Base-by-base conservation (phyloP, 306 rosid species). In the Boehmeria nivea region DNA sequence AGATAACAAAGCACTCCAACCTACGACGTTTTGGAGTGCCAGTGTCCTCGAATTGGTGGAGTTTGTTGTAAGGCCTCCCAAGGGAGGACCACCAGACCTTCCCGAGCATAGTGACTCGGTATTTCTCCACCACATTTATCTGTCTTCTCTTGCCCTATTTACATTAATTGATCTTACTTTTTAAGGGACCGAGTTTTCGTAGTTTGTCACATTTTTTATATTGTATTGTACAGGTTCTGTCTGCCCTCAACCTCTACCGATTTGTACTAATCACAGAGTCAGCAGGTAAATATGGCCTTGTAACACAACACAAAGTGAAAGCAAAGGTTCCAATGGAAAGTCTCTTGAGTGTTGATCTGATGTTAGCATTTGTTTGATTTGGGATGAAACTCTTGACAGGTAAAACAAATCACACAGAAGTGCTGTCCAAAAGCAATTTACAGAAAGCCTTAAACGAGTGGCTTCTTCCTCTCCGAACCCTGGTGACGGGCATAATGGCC, bases 211-310 rank as follows among this genome's bases (percentile, higher is more conserved):
- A 68, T 44, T 7, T n/a, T 20, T 12, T 40, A 13, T 62, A 14
- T 19, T 4, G 8, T 46, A 34, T 62, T 11, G 22, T 15, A 19
- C 87, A 91, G 96, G 85, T 84, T 72, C 77, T 81, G 47, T 77
- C 95, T 27, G 99, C 86, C 8, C 99, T 91, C 74, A 91, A 87
- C 72, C 68, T 91, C 21, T 85, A 91, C 89, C 72, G 95, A 64
- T 87, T 78, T 60, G 66, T 78, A 33, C 68, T 84, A 58, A 80
- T 87, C 76, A 81, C 89, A 45, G 96, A 91, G 79, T 78, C 86
- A 38, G 56, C 85, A 69, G 87, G 99, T 91, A 78, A 26, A 28
- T 3, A 15, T 42, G 6, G 6, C 10, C 14, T 1, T 8, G 19
- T 16, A 39, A 27, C 2, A 5, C 39, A n/a, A 51, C 36, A 6